Base-by-base conservation (phyloP, 306 rosid species). In the Castanopsis chinensis region DNA sequence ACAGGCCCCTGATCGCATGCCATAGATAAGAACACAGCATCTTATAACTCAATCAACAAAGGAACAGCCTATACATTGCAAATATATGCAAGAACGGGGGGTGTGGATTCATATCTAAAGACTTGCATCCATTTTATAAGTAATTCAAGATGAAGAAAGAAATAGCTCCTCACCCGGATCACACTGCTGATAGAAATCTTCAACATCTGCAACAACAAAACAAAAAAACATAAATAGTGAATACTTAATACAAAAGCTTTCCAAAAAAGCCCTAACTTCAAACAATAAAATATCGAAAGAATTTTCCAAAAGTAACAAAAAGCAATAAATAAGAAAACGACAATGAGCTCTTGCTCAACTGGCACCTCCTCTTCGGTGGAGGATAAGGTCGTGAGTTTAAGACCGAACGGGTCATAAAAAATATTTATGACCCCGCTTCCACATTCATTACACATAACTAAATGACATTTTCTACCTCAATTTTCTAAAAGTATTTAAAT, bases 121-220 rank as follows among this genome's bases (percentile, higher is more conserved):
- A 12, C 53, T 49, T 49, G 3, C 13, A 60, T 25, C 3, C 6
- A 60, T 23, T 27, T 43, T 4, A 45, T 45, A 57, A 57, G 17
- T 18, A 19, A 43, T 70, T 41, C 33, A 27, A 37, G 54, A 52
- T 12, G 52, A 25, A 58, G 59, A 33, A 13, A 33, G 68, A 61
- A 79, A 8, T 69, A 68, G 4, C 71, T 41, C 56, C 85, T 83
- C 71, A 94, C 97, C 98, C 43, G 98, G 98, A 84, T 92, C 97
- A 69, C 98, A 94, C 83, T 89, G 91, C 80, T 75, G 92, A 82
- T 81, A 89, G 88, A 94, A 94, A 19, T 94, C 94, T 78, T 92
- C 94, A 79, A 91, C 96, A 77, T 94, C 98, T 92, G 96, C 91
- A 83, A 63, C 72, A 74, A 78, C 43, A 76, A 56, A 81, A 59